Evolutionary conservation across 306 rosid genomes (phyloP), one percentile per base, ranked within the genome.

Genomic region (Gleditsia sinensis): DNA sequence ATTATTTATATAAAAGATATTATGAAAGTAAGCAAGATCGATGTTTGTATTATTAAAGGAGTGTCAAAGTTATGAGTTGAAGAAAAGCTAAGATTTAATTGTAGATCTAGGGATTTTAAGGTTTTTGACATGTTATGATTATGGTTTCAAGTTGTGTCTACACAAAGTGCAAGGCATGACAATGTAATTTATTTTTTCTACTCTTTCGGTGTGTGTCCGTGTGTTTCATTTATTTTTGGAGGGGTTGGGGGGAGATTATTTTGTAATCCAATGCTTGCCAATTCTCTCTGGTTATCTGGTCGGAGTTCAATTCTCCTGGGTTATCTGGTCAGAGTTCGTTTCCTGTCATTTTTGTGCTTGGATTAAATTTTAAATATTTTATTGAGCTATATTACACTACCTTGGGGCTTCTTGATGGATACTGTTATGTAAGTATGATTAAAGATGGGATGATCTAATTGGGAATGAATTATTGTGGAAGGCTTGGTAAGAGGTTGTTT

Each of bases 71-170:
- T 13, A 25, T 16, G 39, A 56, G 39, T 66, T 25, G 25, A 9
- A 16, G 36, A 55, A 8, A 49, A 49, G 56, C 27, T 49, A 8
- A 19, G 27, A 49, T 49, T 45, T 25, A 23, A 20, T 54, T 2
- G 25, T 66, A 45, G 72, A 66, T 66, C 72, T 66, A 45, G 19
- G 56, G 57, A 6, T 66, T 43, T 16, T 45, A 39, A 45, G 72
- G 40, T 66, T 66, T 32, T 2, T 25, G 40, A 27, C 57, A 43
- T 3, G 42, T 6, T 43, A 32, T 66, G 71, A 66, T 66, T 40
- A 16, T 66, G 72, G n/a, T 25, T 27, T 66, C 12, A 36, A 34
- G 46, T 21, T 60, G 46, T 33, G 24, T 34, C 1, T 12, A 9
- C 9, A 34, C 34, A 21, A 60, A 60, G 46, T 60, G 16, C 28